These are phyloP conservation scores for Xylaria cubensis DNA, from an alignment of 495 filamentous ascomycete species.

Conservation along the genomic window DNA sequence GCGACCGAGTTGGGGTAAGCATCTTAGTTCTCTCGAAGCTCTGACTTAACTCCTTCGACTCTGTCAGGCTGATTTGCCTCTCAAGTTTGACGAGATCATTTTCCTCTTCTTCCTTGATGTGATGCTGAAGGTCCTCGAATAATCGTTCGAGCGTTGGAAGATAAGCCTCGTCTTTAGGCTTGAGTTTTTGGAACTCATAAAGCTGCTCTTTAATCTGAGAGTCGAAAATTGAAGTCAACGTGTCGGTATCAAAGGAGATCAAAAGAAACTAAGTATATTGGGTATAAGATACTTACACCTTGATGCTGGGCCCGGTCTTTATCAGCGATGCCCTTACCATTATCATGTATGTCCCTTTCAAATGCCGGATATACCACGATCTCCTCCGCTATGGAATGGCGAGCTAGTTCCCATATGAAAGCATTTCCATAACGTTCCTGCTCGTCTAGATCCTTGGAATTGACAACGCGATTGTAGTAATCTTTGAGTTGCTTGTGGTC, in stretches of 20 bases:
- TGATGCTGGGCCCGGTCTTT: constrained; percentile 68
- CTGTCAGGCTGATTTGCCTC: constrained; percentile 43
- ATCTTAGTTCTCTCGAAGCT: constrained; percentile 66
- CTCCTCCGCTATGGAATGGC: constrained; percentile 71
- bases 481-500: constrained; percentile 69
- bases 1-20: constrained; percentile 65
- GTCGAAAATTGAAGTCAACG: background rate
- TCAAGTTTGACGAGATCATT: constrained; percentile 65
- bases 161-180: constrained; percentile 55
- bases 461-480: constrained; percentile 64
- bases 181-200: constrained; percentile 65
- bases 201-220: constrained; percentile 68
- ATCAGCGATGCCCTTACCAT: constrained; percentile 61
- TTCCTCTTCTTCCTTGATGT: constrained; percentile 68
- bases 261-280: too few species aligned
- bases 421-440: constrained; percentile 66
- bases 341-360: constrained; percentile 59
- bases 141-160: constrained; percentile 58
- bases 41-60: constrained; percentile 54
- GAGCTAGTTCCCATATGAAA: constrained; percentile 75
- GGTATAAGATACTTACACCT: constrained; percentile 19
- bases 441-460: constrained; percentile 53
- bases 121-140: constrained; percentile 57
- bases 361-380: constrained; percentile 73
- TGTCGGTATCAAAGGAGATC: background rate